phyloP scores from a whole-genome alignment of 2,329 filamentous ascomycete species.

The Lachnellula subtilissima region DNA sequence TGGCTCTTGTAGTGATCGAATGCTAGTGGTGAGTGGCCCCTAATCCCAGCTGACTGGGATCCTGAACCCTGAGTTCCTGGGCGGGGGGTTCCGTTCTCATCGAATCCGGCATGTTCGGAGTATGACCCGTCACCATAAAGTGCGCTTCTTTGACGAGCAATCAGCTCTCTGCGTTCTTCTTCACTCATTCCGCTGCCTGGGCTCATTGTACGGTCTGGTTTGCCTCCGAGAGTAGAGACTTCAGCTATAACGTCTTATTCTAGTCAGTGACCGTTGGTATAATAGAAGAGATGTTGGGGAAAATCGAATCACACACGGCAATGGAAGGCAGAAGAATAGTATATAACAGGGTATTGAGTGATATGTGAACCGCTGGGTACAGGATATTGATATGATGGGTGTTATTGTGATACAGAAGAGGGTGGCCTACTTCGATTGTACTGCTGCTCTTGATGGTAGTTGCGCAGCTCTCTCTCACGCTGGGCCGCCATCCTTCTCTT shows the following conservation, averaged over 20 bases:
- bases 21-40: conserved; percentile 73
- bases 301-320: conserved; percentile 34
- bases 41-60: conserved; percentile 56
- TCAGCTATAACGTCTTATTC: conserved; percentile 59
- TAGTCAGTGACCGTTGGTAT: conserved; percentile 33
- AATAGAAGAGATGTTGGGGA: conserved; percentile 11
- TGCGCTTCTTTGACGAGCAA: conserved; percentile 90
- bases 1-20: conserved; percentile 63
- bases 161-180: conserved; percentile 91
- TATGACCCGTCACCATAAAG: conserved; percentile 78
- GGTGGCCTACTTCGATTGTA: conserved; percentile 97
- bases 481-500: conserved; percentile 99
- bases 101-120: conserved; percentile 62
- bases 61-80: conserved; percentile 61
- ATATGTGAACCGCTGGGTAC: conserved; percentile 31
- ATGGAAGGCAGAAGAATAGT: conserved; percentile 31
- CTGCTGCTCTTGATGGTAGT: conserved; percentile 99
- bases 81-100: conserved; percentile 61
- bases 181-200: conserved; percentile 80
- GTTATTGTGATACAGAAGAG: conserved; percentile 63
- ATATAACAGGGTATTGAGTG: conserved; percentile 33
- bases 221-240: conserved; percentile 60
- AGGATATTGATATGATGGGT: conserved; percentile 22
- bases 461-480: conserved; percentile 96
- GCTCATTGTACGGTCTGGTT: conserved; percentile 82